Base-by-base conservation (phyloP, 768 basidiomycete species). In the Arthromyces matolae region DNA sequence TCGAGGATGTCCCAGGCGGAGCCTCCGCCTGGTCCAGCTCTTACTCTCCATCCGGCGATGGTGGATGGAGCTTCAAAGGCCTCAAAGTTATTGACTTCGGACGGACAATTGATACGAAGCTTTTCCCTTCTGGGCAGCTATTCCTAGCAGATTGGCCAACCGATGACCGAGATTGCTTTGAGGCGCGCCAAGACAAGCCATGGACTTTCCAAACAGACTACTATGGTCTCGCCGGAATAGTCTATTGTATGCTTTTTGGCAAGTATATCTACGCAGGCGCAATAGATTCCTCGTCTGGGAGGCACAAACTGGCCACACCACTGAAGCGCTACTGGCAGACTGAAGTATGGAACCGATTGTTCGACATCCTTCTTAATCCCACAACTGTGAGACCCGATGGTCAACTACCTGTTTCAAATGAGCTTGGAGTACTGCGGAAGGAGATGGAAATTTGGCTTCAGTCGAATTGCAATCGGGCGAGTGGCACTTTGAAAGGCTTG, bases 191-290 rank as follows among this genome's bases (percentile, higher is more conserved):
- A 63, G 77, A 80, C 20, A 72, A 75, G 40, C 80, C 90, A 3
- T 99, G 95, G 96, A 93, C 87, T 49, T 96, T 82, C 69, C 89
- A 99, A 67, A 83, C 92, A 3, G 96, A 99, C 64, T 99, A 99
- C 66, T 92, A 83, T 61, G 96, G 96, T n/a, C 79, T 98, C 16
- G 93, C 91, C 0, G 86, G 93, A 36, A 86, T 98, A 59, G 79
- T 93, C 28, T 96, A 91, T 68, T 96, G 92, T 72, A 84, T 98
- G 83, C 79, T 99, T 24, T 97, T 93, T 61, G 94, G 94, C 20
- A 95, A 92, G 68, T 95, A 97, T 70, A 90, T 99, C 64, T 84
- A 93, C 60, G 80, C 80, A 10, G 76, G 77, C 50, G 74, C 83
- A 8, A 71, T 86, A 37, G 66, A 62, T 24, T 59, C 64, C 2